These are phyloP conservation scores for Teratosphaeriaceae sp. DNA, from an alignment of 2,329 filamentous ascomycete genomes.

Conservation along the genomic window DNA sequence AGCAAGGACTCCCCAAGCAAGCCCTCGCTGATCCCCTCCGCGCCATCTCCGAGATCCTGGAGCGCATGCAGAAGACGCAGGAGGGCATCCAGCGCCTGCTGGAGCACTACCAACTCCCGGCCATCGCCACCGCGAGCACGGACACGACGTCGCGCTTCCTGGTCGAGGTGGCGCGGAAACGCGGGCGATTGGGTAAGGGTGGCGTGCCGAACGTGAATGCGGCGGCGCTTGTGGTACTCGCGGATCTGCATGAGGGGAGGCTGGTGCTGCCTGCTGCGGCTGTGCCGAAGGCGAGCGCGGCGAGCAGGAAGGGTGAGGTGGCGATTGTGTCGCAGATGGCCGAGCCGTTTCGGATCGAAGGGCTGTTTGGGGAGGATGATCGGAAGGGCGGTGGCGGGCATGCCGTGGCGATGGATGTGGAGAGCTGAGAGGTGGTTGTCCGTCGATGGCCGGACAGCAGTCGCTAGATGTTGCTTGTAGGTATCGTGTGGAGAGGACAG, in stretches of 20 bases:
- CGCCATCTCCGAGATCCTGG: conserved; percentile 76
- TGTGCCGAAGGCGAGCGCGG: conserved; percentile 20
- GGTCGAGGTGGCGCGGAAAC: conserved; percentile 88
- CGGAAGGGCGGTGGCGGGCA: background rate
- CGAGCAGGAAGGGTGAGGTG: conserved; percentile 64
- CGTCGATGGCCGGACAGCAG: too few species aligned
- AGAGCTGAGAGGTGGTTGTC: too few species aligned
- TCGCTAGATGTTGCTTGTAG: too few species aligned
- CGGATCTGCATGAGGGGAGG: conserved; percentile 92
- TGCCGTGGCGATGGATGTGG: background rate
- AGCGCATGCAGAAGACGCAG: conserved; percentile 65
- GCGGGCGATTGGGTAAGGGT: conserved; percentile 79
- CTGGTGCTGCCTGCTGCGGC: conserved; percentile 45
- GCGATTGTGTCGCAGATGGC: conserved; percentile 90
- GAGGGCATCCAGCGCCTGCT: conserved; percentile 73
- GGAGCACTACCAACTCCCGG: conserved; percentile 75
- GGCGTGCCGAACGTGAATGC: conserved; percentile 83
- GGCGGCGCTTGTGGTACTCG: conserved; percentile 87
- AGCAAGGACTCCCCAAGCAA: conserved; percentile 83
- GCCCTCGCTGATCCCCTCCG: conserved; percentile 90
- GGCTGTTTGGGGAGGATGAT: conserved; percentile 51
- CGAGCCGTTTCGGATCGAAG: conserved; percentile 90
- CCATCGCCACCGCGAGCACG: conserved; percentile 61
- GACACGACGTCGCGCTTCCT: conserved; percentile 86
- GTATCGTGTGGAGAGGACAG: too few species aligned